A percentile compares a stretch with the other conserved stretches of the same genome.
phyloP scores from a whole-genome alignment of 192 early-diverging fungal genomes.

The Linnemannia hyalina region DNA sequence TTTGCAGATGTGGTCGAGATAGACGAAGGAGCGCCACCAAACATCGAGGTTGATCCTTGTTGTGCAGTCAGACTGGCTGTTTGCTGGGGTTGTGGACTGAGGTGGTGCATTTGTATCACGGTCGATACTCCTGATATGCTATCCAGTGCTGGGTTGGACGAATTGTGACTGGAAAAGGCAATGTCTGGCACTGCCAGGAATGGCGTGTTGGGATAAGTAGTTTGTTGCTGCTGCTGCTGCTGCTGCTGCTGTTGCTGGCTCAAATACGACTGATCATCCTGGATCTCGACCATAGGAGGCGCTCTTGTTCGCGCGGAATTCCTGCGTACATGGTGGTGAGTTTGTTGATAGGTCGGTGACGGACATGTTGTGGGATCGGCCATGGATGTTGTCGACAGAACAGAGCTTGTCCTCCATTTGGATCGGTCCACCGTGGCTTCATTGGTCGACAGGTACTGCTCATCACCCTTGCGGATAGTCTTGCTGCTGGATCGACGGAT shows the following conservation, averaged over 20 bases:
- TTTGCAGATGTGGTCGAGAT: neutral
- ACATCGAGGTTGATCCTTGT: neutral
- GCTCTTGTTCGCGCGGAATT: constrained; percentile 13
- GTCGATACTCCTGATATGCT: neutral
- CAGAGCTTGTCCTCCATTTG: constrained; percentile 38
- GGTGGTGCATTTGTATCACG: neutral
- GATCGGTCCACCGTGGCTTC: neutral
- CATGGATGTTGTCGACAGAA: constrained; percentile 13
- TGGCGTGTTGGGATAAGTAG: neutral
- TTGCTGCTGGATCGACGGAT: constrained; percentile 22
- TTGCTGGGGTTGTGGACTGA: neutral
- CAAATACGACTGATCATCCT: constrained; percentile 11
- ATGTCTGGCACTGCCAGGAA: neutral
- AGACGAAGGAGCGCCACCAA: neutral
- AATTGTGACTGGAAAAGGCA: neutral
- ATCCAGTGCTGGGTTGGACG: neutral
- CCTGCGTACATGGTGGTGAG: constrained; percentile 9
- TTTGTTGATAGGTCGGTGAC: constrained; percentile 26
- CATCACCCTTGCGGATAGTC: neutral
- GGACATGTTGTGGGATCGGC: constrained; percentile 20
- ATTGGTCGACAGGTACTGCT: neutral
- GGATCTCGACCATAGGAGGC: constrained; percentile 24
- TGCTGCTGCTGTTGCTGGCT: neutral
- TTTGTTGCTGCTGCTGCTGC: neutral
- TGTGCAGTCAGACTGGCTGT: neutral